These are phyloP conservation scores for Cryptosporidium xiaoi DNA, from an alignment of 169 alveolate genomes.

Conservation along the genomic window DNA sequence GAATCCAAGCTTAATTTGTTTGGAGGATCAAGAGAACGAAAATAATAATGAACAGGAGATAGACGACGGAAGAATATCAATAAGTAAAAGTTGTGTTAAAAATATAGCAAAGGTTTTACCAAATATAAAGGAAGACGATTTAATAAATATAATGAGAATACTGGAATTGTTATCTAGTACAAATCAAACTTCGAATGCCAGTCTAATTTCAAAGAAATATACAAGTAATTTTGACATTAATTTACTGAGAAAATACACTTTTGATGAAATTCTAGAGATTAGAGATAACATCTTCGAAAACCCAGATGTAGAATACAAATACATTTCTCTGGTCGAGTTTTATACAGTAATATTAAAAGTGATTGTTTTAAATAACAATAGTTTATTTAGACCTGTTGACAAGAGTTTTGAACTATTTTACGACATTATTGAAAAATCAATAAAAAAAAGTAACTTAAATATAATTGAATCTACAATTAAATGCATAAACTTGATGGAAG, in stretches of 20 bases:
- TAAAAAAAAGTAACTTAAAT: not conserved
- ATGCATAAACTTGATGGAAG: constrained; percentile 23
- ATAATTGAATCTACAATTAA: constrained; percentile 5
- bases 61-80: constrained; percentile 8
- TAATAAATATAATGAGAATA: constrained; percentile 25
- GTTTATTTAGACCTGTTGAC: not conserved
- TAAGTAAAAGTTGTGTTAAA: not conserved
- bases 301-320: not conserved
- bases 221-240: constrained; percentile 23
- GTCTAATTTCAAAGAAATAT: constrained; percentile 25
- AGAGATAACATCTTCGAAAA: not conserved
- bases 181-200: not conserved
- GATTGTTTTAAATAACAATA: constrained; percentile 14
- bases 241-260: constrained; percentile 7
- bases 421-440: constrained; percentile 1
- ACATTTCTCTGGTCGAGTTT: constrained; percentile 7
- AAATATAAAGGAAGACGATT: constrained; percentile 13
- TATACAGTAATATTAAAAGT: constrained; percentile 28
- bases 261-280: constrained; percentile 18
- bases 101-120: constrained; percentile 5
- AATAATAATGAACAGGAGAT: constrained; percentile 6
- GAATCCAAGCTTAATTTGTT: constrained; percentile 1
- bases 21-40: constrained; percentile 5
- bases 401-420: constrained; percentile 4
- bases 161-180: constrained; percentile 19